Evolutionary conservation across 176 grass and related monocot species (phyloP).

Genomic region (Areca catechu): DNA sequence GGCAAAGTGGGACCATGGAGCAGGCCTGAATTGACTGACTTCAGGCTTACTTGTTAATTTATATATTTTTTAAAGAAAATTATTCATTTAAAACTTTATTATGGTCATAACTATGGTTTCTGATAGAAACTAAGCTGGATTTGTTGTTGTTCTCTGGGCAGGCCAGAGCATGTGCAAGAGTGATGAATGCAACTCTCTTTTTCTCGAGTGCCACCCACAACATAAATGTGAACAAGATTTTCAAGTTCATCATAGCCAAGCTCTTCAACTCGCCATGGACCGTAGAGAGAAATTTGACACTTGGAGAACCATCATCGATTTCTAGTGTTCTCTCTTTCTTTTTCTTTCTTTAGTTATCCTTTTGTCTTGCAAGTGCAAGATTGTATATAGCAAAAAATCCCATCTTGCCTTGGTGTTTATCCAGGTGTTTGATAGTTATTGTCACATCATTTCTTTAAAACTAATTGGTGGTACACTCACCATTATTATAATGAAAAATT

Average conservation of each 20-base stretch:
- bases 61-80: too few species aligned
- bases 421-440: too few species aligned
- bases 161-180: conserved; percentile 98
- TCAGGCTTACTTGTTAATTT: too few species aligned
- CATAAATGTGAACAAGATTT: conserved; percentile 99
- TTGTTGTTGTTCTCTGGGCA: conserved; percentile 20
- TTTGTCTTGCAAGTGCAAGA: conserved; percentile 5
- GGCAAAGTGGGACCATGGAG: too few species aligned
- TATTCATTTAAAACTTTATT: too few species aligned
- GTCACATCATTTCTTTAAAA: too few species aligned
- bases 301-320: conserved; percentile 97
- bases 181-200: conserved; percentile 95
- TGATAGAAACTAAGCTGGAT: too few species aligned
- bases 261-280: conserved; percentile 81
- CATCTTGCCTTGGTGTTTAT: too few species aligned
- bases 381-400: not conserved
- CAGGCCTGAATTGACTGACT: too few species aligned
- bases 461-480: too few species aligned
- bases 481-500: too few species aligned
- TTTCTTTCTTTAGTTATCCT: not conserved
- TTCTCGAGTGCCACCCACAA: conserved; percentile 96
- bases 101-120: too few species aligned
- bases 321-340: conserved; percentile 22
- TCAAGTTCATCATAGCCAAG: conserved; percentile 95
- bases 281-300: conserved; percentile 82